A percentile compares a stretch with the other conserved stretches of the same genome.
Evolutionary conservation across 805 yeast genomes (phyloP).

Genomic region (Kodamaea hsintzibuensis): DNA sequence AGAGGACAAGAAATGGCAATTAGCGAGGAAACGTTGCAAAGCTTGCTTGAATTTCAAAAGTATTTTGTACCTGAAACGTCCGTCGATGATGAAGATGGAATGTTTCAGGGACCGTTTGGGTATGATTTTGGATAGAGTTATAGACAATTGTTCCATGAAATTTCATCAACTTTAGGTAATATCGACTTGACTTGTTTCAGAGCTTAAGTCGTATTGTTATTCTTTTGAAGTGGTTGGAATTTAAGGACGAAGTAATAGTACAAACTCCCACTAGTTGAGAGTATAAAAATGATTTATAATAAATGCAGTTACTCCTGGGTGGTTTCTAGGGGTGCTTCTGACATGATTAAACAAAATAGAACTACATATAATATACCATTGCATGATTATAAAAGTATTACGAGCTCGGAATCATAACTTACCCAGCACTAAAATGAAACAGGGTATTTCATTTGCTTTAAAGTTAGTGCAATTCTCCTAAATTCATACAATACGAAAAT

Average conservation of each 20-base stretch:
- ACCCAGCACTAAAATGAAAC: neutral
- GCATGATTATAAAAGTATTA: neutral
- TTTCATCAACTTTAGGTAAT: neutral
- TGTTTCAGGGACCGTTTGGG: conserved; percentile 1
- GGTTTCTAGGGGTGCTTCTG: too few species aligned
- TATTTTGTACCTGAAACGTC: conserved; percentile 15
- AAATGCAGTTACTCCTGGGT: too few species aligned
- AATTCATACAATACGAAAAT: neutral
- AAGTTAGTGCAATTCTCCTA: neutral
- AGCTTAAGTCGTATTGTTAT: too few species aligned
- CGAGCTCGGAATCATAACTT: neutral
- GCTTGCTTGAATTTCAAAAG: conserved; percentile 20
- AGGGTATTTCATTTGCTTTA: neutral
- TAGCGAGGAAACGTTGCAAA: neutral
- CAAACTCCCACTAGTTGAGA: neutral
- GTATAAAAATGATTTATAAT: neutral
- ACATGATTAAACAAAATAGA: neutral
- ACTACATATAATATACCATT: neutral
- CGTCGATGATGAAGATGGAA: neutral
- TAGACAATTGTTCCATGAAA: neutral
- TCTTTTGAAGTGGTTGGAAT: neutral
- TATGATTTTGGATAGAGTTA: conserved; percentile 3
- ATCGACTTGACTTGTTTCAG: too few species aligned
- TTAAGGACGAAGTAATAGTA: neutral
- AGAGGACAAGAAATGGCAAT: neutral